Evolutionary conservation across 768 basidiomycete genomes (phyloP), one percentile per base, ranked within the genome.

Genomic region (Lactifluus subvellereus): DNA sequence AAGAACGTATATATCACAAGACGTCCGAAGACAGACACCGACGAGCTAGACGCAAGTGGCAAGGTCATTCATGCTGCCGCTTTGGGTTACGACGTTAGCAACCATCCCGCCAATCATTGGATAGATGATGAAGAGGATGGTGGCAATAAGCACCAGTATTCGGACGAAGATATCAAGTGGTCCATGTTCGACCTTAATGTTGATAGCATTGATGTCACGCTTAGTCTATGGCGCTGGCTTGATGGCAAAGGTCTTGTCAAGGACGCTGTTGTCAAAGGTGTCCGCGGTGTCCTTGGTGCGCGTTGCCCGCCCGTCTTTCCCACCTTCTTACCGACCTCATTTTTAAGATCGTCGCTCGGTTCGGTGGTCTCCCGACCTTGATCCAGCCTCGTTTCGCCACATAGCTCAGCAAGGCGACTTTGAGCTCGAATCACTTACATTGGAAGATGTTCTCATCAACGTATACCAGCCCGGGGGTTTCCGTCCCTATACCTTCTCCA

Each of bases 1-100:
- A 93, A 93, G 72, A 97, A 98, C 68, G 95, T 98, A 49, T 98
- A 91, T 69, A 80, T 99, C 51, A 95, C 94, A 27, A 86, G 93
- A 10, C 82, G 93, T 6, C 89, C 91, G 2, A 56, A 18, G 51
- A 59, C 18, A 38, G 65, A 20, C 27, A 20, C 33, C 43, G 55
- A 20, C 22, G 45, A 52, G 33, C 38, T 33, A 43, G 47, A 50
- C 10, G 42, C 55, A 47, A 59, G 33, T 5, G 61, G 64, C 16
- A 68, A 74, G 16, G 82, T 74, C 35, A 82, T 88, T 62, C 75
- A 77, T 65, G 81, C 83, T 1, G 88, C 49, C 30, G 58, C 85
- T 1, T 77, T 83, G 11, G 86, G 87, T 3, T 90, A 91, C 69
- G 90, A 91, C 69, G 82, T 91, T 62, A 84, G 84, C 71, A 86